Conservation (phyloP, 192 early-diverging fungal genomes). For the Chytriomyces sp. region DNA sequence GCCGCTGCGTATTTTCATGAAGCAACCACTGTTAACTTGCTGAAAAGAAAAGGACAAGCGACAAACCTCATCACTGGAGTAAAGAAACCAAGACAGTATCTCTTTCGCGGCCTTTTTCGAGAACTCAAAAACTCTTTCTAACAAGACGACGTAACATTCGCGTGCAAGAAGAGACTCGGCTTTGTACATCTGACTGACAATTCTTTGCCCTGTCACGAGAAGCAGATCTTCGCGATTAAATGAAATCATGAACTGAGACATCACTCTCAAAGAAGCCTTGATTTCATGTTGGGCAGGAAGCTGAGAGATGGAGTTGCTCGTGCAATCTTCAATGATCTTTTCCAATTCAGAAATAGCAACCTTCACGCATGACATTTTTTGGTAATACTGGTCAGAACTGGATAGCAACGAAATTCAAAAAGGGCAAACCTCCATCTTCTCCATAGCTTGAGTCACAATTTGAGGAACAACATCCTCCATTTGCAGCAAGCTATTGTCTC, state of each 20-base stretch:
- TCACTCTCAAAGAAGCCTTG: constrained; percentile 71
- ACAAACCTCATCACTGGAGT: constrained; percentile 83
- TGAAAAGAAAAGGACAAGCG: constrained; percentile 5
- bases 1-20: constrained; percentile 58
- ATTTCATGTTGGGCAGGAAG: constrained; percentile 83
- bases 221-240: constrained; percentile 77
- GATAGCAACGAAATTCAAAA: too few species aligned
- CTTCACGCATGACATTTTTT: too few species aligned
- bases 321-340: constrained; percentile 61
- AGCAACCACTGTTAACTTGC: not conserved
- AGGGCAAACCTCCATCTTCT: constrained; percentile 50
- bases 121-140: constrained; percentile 84
- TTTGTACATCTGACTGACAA: constrained; percentile 84
- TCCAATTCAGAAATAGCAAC: constrained; percentile 68
- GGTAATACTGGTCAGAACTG: too few species aligned
- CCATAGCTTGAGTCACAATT: constrained; percentile 55
- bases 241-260: constrained; percentile 51
- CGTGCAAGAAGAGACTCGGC: constrained; percentile 74
- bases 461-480: constrained; percentile 19
- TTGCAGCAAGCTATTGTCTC: not conserved
- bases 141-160: constrained; percentile 80
- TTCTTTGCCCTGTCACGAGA: constrained; percentile 87
- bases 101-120: constrained; percentile 82
- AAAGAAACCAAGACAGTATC: constrained; percentile 89
- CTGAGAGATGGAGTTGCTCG: constrained; percentile 44